phyloP scores from a whole-genome alignment of 2,329 filamentous ascomycete genomes.

The Ascochyta rabiei region DNA sequence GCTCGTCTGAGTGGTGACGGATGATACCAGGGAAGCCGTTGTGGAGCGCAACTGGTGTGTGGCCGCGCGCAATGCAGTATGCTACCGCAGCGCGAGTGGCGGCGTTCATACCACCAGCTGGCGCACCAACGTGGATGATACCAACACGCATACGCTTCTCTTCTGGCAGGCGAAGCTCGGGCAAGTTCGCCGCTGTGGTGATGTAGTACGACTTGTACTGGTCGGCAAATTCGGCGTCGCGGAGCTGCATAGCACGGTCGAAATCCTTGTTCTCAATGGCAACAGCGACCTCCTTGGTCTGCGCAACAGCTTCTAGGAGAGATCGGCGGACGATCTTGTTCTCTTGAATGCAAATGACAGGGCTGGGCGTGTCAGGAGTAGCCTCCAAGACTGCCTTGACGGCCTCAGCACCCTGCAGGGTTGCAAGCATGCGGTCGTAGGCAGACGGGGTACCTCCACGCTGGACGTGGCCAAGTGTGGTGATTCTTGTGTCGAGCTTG shows the following conservation, averaged over 20 bases:
- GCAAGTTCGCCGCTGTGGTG: conserved; percentile 81
- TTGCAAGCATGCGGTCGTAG: conserved; percentile 92
- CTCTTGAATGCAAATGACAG: conserved; percentile 94
- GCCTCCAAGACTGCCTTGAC: conserved; percentile 43
- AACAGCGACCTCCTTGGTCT: conserved; percentile 82
- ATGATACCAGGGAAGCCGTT: conserved; percentile 96
- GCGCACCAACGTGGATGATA: conserved; percentile 95
- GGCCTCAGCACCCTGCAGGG: conserved; percentile 69
- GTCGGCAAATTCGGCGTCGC: conserved; percentile 92
- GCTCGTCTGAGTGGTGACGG: conserved; percentile 84
- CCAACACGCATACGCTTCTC: conserved; percentile 89
- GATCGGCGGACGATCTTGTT: conserved; percentile 96
- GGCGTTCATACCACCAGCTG: conserved; percentile 97
- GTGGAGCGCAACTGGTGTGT: conserved; percentile 89
- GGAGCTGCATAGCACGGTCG: conserved; percentile 81
- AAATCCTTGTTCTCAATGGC: conserved; percentile 88
- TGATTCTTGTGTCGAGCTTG: conserved; percentile 88
- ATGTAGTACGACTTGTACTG: conserved; percentile 90
- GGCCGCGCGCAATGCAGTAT: conserved; percentile 90
- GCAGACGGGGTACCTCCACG: conserved; percentile 90
- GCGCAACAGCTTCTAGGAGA: conserved; percentile 83
- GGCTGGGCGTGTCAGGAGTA: conserved; percentile 85
- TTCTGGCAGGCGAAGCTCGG: conserved; percentile 69
- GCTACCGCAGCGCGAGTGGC: conserved; percentile 91
- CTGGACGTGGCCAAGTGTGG: conserved; percentile 96